Evolutionary conservation across 441 rosid genomes (phyloP), one percentile per base, ranked within the genome.

Genomic region (Brassica hybrid): DNA sequence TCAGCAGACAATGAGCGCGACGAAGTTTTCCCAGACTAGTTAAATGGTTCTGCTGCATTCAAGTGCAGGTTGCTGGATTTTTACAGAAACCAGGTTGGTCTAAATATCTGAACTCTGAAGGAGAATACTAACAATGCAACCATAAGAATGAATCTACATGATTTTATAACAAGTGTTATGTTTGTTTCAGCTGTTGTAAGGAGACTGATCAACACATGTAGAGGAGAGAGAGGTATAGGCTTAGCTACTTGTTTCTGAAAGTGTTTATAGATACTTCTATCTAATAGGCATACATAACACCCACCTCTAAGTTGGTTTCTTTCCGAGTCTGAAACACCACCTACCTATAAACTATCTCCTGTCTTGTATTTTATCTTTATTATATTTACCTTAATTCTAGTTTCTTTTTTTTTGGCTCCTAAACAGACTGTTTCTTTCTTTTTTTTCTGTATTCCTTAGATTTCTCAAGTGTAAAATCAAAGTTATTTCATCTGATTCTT

Each of bases 21-120:
- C 19, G 86, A 85, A 73, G 74, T 23, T 70, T 80, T 83, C 76
- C 82, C 87, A 1, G 87, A 83, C 79, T 81, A 81, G 76, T 43
- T 36, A 25, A 43, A 11, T 30, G 54, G 30, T 61, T 75, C 57
- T 59, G 71, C 58, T 79, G 67, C 71, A 62, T 54, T 19, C 6
- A 71, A 74, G 2, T 12, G 54, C 56, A 41, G 63, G 70, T 70
- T 60, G 18, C 76, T 71, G 79, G 69, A 65, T 75, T 64, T 19
- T 70, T 69, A 75, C 52, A 50, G 65, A 43, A 70, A 69, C 73
- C 72, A 79, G 76, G 82, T 79, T 45, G 2, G 76, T 70, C 1
- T 12, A 52, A 61, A 19, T 52, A 12, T 18, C 7, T 13, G 56
- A 32, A 65, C 50, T 45, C 14, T 58, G 32, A 17, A 48, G 23